A percentile compares a stretch with the other conserved stretches of the same genome.
Conservation (phyloP, 148 eudicot genomes). For the Rhododendron simsii region DNA sequence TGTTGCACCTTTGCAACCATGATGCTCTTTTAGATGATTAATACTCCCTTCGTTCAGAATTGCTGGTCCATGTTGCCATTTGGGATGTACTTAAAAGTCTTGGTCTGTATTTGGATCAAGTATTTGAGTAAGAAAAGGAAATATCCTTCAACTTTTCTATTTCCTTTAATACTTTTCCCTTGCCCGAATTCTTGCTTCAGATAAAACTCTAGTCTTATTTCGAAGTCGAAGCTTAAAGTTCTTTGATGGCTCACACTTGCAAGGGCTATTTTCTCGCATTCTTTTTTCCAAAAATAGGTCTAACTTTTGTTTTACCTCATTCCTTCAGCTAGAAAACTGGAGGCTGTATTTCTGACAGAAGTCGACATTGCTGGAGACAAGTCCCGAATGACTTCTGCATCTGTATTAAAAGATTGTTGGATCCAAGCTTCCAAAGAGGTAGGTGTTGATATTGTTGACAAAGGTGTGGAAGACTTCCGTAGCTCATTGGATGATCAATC, state of each 20-base stretch:
- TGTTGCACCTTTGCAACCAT: neutral
- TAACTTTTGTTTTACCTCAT: neutral
- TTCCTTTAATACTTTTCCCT: neutral
- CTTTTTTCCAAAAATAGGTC: neutral
- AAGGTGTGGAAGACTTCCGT: conserved; percentile 17
- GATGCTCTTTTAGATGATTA: neutral
- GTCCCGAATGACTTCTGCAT: conserved; percentile 53
- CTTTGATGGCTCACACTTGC: neutral
- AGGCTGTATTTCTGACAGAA: conserved; percentile 69
- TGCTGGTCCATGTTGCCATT: neutral
- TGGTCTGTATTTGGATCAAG: neutral
- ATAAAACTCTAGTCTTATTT: neutral
- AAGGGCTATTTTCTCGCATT: neutral
- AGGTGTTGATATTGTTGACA: conserved; percentile 22
- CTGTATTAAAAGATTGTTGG: conserved; percentile 52
- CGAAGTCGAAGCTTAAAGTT: neutral
- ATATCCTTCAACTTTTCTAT: neutral
- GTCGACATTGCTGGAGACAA: conserved; percentile 70
- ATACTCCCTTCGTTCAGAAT: neutral
- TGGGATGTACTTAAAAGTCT: neutral
- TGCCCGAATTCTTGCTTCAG: neutral
- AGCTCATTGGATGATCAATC: conserved; percentile 19
- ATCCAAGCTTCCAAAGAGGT: conserved; percentile 45
- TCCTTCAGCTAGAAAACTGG: conserved; percentile 38
- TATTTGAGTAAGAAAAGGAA: neutral